Base-by-base conservation (phyloP, 2,329 filamentous ascomycete genomes). In the Aspergillus floridensis region DNA sequence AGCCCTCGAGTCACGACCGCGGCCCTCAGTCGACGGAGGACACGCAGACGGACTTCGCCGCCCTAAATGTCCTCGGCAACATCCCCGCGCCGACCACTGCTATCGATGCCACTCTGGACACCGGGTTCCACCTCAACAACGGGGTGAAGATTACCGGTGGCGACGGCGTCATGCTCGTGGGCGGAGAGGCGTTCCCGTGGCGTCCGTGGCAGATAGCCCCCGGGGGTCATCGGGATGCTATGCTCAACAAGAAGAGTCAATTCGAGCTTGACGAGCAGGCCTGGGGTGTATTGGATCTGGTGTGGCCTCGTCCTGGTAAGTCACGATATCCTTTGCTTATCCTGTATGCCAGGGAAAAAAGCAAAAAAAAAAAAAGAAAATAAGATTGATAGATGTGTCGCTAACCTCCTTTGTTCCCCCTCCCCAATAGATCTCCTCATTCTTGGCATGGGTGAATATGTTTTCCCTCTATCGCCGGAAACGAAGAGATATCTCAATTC, bases 241-340 rank as follows among this genome's bases (percentile, higher is more conserved):
- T 96, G 68, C 72, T 89, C 57, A 96, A 96, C 75, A 77, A 74
- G 50, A 92, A 89, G 75, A 90, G 92, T 0, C 90, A 96, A 74
- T 93, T 91, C 81, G 91, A 96, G 67, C 82, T 95, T 29, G 81
- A 82, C 4, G 80, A 84, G 58, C 84, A 86, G 62, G 86, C 84
- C 14, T 93, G 93, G 83, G 91, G 89, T 2, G 66, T 96, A 48
- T 79, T 98, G 73, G 86, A 87, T 53, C 67, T 93, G 62, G 79
- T 96, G 26, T 96, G 91, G 89, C 93, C 93, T 59, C 88, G 93
- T 73, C 93, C 93, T 70, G 92, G 92, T 96, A 79, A 61, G 86
- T 80, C 61, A 52, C 10, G 3, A 4, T 47, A 44, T 50, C 56
- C 32, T 52, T 22, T 62, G 7, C 8, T 29, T 8, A 29, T 53